phyloP scores from a whole-genome alignment of 1,284 basidiomycete genomes.

The Naganishia sp. region DNA sequence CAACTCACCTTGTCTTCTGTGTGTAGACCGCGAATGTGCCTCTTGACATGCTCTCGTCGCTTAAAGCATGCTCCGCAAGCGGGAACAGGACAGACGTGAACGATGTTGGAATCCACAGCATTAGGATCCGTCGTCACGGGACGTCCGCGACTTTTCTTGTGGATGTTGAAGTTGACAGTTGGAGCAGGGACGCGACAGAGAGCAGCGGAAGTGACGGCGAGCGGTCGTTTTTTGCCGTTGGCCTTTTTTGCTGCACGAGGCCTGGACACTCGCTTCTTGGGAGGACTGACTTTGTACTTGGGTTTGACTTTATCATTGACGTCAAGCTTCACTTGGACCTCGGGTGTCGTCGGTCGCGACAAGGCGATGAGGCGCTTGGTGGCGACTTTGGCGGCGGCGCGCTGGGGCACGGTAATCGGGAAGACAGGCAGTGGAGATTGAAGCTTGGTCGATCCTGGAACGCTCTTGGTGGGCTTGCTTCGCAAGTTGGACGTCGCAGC shows the following conservation, averaged over 20 bases:
- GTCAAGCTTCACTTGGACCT: not conserved
- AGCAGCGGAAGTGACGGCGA: constrained; percentile 17
- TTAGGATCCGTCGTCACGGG: constrained; percentile 20
- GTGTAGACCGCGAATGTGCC: constrained; percentile 34
- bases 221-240: not conserved
- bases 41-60: constrained; percentile 35
- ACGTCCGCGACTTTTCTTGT: constrained; percentile 32
- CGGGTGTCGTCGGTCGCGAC: not conserved
- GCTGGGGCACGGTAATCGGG: not conserved
- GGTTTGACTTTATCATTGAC: not conserved
- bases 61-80: constrained; percentile 33
- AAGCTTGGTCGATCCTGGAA: not conserved
- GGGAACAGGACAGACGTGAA: constrained; percentile 35
- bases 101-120: constrained; percentile 27
- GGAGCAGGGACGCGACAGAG: constrained; percentile 19
- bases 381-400: constrained; percentile 11
- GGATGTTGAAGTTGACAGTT: constrained; percentile 20
- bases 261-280: constrained; percentile 7
- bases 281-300: not conserved
- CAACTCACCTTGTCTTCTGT: constrained; percentile 34
- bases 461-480: constrained; percentile 2
- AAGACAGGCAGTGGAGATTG: not conserved
- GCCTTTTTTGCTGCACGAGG: not conserved
- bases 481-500: constrained; percentile 12
- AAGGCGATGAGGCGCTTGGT: constrained; percentile 6